Evolutionary conservation across 495 filamentous ascomycete genomes (phyloP), one percentile per base, ranked within the genome.

Genomic region (Penicillium alfredii): DNA sequence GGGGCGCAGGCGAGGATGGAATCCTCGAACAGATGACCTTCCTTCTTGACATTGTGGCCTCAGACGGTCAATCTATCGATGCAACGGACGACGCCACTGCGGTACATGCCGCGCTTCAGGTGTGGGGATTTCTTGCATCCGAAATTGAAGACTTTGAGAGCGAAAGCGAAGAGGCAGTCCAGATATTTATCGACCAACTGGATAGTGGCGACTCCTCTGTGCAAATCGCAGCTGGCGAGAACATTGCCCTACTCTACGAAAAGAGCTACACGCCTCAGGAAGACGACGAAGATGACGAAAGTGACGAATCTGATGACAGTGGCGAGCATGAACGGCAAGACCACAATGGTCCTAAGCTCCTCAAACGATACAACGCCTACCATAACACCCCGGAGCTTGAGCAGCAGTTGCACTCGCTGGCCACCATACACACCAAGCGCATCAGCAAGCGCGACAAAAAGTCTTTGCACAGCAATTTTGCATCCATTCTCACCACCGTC

Each of bases 161-260:
- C 4, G 72, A 84, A 30, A 86, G 80, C 36, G 82, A 85, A 32
- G 66, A 74, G 4, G 80, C 84, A 7, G 81, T 94, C 50, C 84
- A 94, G 36, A 82, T 83, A 4, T 88, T 97, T 51, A 80, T 87
- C 19, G 90, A 96, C 29, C 92, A 98, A 56, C 74, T 98, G 17
- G 77, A 86, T 25, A 88, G 84, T 51, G 68, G 71, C 20, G 82
- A 89, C 38, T 64, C 82, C 1, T 62, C 66, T 4, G 89, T 96
- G 1, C 87, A 94, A 56, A 78, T 92, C 33, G 79, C 84, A 2
- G 88, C 92, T 1, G 92, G 88, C 0, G 81, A 89, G 47, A 88
- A 88, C 55, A 92, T 97, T 44, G 90, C 90, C 2, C 66, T 95
- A 1, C 69, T 96, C 1, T 93, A 86, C 48, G 90, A 97, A 51